phyloP scores from a whole-genome alignment of 2,329 filamentous ascomycete genomes.

The Alternaria sp. region DNA sequence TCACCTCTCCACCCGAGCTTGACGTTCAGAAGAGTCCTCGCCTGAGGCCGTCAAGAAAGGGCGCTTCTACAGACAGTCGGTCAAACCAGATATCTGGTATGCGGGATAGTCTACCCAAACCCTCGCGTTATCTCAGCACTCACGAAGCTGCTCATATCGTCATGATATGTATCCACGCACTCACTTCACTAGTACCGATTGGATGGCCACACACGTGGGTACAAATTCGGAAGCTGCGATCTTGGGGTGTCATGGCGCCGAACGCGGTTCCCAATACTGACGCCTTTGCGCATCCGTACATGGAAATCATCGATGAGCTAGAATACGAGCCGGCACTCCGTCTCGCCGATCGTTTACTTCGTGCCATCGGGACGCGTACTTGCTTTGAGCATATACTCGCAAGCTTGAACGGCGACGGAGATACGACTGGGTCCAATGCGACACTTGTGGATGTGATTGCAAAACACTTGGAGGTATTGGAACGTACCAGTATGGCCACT shows the following conservation, averaged over 20 bases:
- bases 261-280: slow-evolving; percentile 28
- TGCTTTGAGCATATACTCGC: slow-evolving; percentile 61
- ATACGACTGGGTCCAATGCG: not conserved
- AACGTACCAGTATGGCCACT: slow-evolving; percentile 32
- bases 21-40: slow-evolving; percentile 37
- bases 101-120: not conserved
- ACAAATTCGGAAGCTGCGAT: slow-evolving; percentile 50
- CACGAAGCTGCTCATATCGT: slow-evolving; percentile 53
- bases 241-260: slow-evolving; percentile 49
- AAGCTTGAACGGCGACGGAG: slow-evolving; percentile 19
- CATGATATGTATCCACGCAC: slow-evolving; percentile 53
- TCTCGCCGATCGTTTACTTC: slow-evolving; percentile 59
- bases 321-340: slow-evolving; percentile 63
- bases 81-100: not conserved
- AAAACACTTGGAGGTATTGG: slow-evolving; percentile 37
- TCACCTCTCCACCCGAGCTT: slow-evolving; percentile 48
- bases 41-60: slow-evolving; percentile 30
- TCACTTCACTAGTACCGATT: slow-evolving; percentile 47
- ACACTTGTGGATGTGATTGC: slow-evolving; percentile 33
- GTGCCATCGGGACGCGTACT: slow-evolving; percentile 59
- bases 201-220: slow-evolving; percentile 46
- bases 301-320: slow-evolving; percentile 54
- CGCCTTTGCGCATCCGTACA: slow-evolving; percentile 42
- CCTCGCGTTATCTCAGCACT: slow-evolving; percentile 40
- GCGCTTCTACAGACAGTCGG: slow-evolving; percentile 1